Conservation (phyloP, 1,284 basidiomycete species). For the Gymnopus androsaceus region DNA sequence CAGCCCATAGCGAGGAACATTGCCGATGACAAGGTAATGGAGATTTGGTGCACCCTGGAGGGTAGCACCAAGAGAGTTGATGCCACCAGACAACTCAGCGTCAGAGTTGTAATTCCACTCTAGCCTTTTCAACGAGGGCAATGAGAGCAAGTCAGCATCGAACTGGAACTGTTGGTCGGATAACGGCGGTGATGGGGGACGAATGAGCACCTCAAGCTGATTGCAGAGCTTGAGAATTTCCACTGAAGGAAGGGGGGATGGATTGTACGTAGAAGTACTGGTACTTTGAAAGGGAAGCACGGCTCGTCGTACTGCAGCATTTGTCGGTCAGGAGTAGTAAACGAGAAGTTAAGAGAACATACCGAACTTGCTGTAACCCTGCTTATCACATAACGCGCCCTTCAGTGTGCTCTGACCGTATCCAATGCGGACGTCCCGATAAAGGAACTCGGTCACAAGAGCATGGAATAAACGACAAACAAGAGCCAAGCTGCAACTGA, state of each 20-base stretch:
- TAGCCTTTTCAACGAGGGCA: constrained; percentile 58
- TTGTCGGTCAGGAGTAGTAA: constrained; percentile 3
- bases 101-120: constrained; percentile 69
- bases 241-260: constrained; percentile 32
- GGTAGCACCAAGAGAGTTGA: constrained; percentile 60
- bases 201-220: constrained; percentile 55
- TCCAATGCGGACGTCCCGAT: constrained; percentile 53
- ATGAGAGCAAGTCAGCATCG: constrained; percentile 43
- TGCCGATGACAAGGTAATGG: constrained; percentile 58
- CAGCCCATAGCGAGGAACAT: constrained; percentile 38
- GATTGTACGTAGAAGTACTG: constrained; percentile 36
- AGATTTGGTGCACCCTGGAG: constrained; percentile 55
- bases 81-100: constrained; percentile 63
- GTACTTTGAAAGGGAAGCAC: constrained; percentile 60
- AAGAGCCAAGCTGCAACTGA: constrained; percentile 45
- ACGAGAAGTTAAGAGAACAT: constrained; percentile 4
- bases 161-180: constrained; percentile 51
- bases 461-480: constrained; percentile 60
- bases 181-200: constrained; percentile 37
- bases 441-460: constrained; percentile 48
- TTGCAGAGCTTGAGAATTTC: constrained; percentile 52
- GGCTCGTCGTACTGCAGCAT: constrained; percentile 49
- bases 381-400: constrained; percentile 28
- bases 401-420: constrained; percentile 33
- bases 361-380: constrained; percentile 37